Evolutionary conservation across 2,329 filamentous ascomycete genomes (phyloP).

Genomic region (Dothiorella sarmentorum): DNA sequence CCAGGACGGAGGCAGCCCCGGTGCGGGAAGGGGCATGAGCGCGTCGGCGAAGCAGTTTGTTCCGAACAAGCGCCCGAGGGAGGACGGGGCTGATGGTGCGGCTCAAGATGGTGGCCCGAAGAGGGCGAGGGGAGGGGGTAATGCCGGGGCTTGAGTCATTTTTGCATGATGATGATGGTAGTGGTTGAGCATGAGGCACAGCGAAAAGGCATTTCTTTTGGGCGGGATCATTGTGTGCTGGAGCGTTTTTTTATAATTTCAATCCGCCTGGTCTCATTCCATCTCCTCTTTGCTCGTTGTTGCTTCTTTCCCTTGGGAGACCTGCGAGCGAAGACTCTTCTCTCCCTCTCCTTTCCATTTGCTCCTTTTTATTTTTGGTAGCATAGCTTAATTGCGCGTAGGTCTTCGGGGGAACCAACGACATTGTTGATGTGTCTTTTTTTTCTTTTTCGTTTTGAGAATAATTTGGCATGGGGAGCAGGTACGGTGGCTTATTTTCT

Average conservation of each 20-base stretch:
- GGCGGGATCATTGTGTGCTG: not conserved
- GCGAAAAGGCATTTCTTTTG: too few relatives aligned
- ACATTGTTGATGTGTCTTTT: not conserved
- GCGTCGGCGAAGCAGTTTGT: constrained; percentile 34
- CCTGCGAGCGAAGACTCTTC: not conserved
- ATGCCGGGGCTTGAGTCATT: not conserved
- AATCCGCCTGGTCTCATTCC: too few relatives aligned
- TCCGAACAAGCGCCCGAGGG: constrained; percentile 36
- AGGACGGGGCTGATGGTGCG: constrained; percentile 23
- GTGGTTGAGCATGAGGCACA: not conserved
- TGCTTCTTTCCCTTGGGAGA: not conserved
- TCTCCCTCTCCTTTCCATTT: not conserved
- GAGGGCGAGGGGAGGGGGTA: not conserved
- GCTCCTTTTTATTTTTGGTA: not conserved
- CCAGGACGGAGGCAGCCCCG: constrained; percentile 23
- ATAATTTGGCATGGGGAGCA: not conserved
- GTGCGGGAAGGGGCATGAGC: constrained; percentile 32
- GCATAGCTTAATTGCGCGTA: not conserved
- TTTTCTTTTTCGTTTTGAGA: too few relatives aligned
- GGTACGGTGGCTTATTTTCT: not conserved
- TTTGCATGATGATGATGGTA: not conserved
- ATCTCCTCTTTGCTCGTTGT: not conserved
- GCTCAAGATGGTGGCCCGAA: constrained; percentile 3
- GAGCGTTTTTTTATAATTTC: not conserved
- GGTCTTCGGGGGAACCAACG: not conserved